Percentiles rank a stretch among this genome's conserved stretches.
Evolutionary conservation across 2,329 filamentous ascomycete species (phyloP).

Genomic region (Talaromyces rugulosus): DNA sequence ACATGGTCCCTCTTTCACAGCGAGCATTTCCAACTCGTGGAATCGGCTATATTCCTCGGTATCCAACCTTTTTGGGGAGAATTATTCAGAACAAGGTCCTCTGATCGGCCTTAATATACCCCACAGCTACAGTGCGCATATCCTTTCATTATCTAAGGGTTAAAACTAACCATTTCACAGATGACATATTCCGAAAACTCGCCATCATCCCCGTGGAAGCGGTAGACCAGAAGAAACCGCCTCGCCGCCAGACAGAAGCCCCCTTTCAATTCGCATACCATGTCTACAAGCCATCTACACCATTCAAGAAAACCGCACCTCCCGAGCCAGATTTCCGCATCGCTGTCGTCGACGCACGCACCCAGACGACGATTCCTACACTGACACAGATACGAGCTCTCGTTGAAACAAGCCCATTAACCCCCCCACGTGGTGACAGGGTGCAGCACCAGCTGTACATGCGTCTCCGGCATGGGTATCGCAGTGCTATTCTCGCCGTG

Average conservation of each 20-base stretch:
- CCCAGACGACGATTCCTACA: constrained; percentile 64
- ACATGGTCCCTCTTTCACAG: constrained; percentile 9
- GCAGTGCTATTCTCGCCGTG: constrained; percentile 79
- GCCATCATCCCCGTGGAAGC: constrained; percentile 69
- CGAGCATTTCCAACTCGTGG: constrained; percentile 24
- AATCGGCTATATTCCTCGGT: constrained; percentile 8
- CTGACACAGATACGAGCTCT: constrained; percentile 67
- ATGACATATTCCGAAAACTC: constrained; percentile 70
- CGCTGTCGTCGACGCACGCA: constrained; percentile 72
- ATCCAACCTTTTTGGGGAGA: not conserved
- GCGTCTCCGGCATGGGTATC: constrained; percentile 76
- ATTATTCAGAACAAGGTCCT: constrained; percentile 38
- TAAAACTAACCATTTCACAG: constrained; percentile 38
- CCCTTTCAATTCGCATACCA: constrained; percentile 74
- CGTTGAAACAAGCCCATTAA: constrained; percentile 68
- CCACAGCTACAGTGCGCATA: constrained; percentile 46
- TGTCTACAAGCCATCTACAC: constrained; percentile 70
- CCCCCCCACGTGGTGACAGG: constrained; percentile 53
- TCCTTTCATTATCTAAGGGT: not conserved
- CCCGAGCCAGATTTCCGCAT: constrained; percentile 79
- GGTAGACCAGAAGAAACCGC: constrained; percentile 37
- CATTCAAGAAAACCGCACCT: constrained; percentile 76
- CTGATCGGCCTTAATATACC: constrained; percentile 52
- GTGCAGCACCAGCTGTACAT: constrained; percentile 59
- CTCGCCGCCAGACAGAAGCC: constrained; percentile 26